These are phyloP conservation scores for Fusarium sp. DNA, from an alignment of 2,329 filamentous ascomycete genomes.

Conservation along the genomic window DNA sequence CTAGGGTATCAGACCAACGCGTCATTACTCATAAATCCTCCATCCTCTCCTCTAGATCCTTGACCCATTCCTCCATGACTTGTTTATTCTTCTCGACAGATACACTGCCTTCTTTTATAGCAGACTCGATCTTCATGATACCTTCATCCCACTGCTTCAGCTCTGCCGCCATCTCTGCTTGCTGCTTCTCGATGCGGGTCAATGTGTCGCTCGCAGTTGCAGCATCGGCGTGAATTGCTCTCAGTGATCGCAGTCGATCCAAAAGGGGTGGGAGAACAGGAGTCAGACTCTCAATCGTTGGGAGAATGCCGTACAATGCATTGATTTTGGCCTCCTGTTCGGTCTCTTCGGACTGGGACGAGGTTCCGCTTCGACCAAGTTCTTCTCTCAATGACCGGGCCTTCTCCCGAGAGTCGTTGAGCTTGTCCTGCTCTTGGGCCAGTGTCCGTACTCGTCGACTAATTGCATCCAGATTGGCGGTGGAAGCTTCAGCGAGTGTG, in stretches of 20 bases:
- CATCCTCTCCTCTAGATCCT: slow-evolving; percentile 84
- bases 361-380: slow-evolving; percentile 61
- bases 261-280: slow-evolving; percentile 88
- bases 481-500: slow-evolving; percentile 79
- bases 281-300: slow-evolving; percentile 87
- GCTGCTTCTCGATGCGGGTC: slow-evolving; percentile 80
- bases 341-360: slow-evolving; percentile 62
- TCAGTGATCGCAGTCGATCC: slow-evolving; percentile 85
- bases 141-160: slow-evolving; percentile 89
- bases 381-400: slow-evolving; percentile 73
- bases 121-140: slow-evolving; percentile 80
- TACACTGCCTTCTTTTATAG: slow-evolving; percentile 76
- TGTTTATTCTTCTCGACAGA: slow-evolving; percentile 84
- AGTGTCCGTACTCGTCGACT: slow-evolving; percentile 78
- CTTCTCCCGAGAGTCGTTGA: slow-evolving; percentile 74
- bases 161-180: slow-evolving; percentile 85
- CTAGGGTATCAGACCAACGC: slow-evolving; percentile 52
- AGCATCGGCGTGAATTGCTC: slow-evolving; percentile 87
- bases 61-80: slow-evolving; percentile 90
- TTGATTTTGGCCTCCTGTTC: slow-evolving; percentile 91
- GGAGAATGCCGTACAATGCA: slow-evolving; percentile 87
- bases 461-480: slow-evolving; percentile 78
- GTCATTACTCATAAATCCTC: slow-evolving; percentile 63
- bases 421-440: slow-evolving; percentile 77
- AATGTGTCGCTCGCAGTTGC: slow-evolving; percentile 84